These are phyloP conservation scores for Rachicladosporium sp. DNA, from an alignment of 2,329 filamentous ascomycete genomes.

Conservation along the genomic window DNA sequence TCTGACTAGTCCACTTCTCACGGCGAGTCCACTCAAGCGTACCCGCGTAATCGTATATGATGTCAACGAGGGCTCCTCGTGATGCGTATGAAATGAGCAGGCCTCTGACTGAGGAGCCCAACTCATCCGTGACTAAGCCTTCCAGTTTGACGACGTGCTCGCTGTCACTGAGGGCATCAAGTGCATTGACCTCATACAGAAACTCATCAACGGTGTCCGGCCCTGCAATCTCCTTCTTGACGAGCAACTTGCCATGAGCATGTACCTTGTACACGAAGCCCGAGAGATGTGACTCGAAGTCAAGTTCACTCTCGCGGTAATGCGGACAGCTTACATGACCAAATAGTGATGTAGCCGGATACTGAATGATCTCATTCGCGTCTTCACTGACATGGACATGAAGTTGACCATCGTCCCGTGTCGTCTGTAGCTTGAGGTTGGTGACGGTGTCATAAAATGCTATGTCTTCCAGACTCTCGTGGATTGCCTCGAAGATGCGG, in stretches of 20 bases:
- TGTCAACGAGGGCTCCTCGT: slow-evolving; percentile 75
- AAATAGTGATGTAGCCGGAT: slow-evolving; percentile 61
- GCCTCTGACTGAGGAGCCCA: slow-evolving; percentile 63
- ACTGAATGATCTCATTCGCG: slow-evolving; percentile 84
- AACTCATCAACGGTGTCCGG: slow-evolving; percentile 95
- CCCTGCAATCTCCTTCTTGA: slow-evolving; percentile 97
- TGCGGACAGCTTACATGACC: slow-evolving; percentile 52
- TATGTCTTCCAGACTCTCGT: slow-evolving; percentile 82
- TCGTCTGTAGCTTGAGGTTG: slow-evolving; percentile 85
- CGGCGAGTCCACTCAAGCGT: slow-evolving; percentile 56
- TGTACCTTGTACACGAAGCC: slow-evolving; percentile 94
- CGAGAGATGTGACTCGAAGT: slow-evolving; percentile 85
- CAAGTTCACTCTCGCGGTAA: slow-evolving; percentile 60
- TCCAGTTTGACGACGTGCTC: slow-evolving; percentile 73
- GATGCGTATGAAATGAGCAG: slow-evolving; percentile 80
- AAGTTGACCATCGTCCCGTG: slow-evolving; percentile 66
- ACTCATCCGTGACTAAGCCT: slow-evolving; percentile 76
- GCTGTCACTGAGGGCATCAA: slow-evolving; percentile 63
- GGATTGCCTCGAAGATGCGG: slow-evolving; percentile 87
- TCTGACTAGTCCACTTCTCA: slow-evolving; percentile 82
- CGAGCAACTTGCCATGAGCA: slow-evolving; percentile 55
- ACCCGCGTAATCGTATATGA: slow-evolving; percentile 68
- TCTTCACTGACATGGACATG: slow-evolving; percentile 98
- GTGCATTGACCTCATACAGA: slow-evolving; percentile 89
- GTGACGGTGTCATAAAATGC: slow-evolving; percentile 95